Evolutionary conservation across 495 filamentous ascomycete genomes (phyloP).

Genomic region (Hypoxylon intermedium): DNA sequence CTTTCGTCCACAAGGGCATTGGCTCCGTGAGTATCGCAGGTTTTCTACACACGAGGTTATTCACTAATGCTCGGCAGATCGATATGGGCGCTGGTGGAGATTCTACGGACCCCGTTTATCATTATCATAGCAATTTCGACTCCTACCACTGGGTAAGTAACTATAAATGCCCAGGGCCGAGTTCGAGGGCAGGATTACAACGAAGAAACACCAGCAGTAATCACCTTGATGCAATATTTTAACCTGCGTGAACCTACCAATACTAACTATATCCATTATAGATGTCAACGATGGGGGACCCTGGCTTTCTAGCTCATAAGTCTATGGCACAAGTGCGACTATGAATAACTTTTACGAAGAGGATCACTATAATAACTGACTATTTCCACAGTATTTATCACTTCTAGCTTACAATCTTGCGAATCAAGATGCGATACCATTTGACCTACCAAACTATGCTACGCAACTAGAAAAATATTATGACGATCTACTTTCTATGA

Average conservation of each 20-base stretch:
- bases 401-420: conserved; percentile 78
- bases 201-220: background rate
- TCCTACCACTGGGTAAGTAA: conserved; percentile 70
- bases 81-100: conserved; percentile 74
- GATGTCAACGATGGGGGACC: conserved; percentile 77
- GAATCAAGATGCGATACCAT: conserved; percentile 75
- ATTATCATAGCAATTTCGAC: conserved; percentile 86
- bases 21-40: conserved; percentile 65
- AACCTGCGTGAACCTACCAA: background rate
- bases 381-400: conserved; percentile 63
- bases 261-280: conserved; percentile 8
- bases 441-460: conserved; percentile 75
- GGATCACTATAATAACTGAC: background rate
- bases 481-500: conserved; percentile 59
- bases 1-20: conserved; percentile 81
- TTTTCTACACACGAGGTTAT: background rate
- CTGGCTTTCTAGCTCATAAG: conserved; percentile 76
- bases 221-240: background rate
- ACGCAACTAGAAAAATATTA: conserved; percentile 65
- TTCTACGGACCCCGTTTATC: conserved; percentile 58
- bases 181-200: background rate
- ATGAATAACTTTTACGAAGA: background rate
- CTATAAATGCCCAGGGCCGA: background rate
- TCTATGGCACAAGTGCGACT: conserved; percentile 60
- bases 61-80: conserved; percentile 46